These are phyloP conservation scores for Fusarium sp. DNA, from an alignment of 2,329 filamentous ascomycete species.

Conservation along the genomic window DNA sequence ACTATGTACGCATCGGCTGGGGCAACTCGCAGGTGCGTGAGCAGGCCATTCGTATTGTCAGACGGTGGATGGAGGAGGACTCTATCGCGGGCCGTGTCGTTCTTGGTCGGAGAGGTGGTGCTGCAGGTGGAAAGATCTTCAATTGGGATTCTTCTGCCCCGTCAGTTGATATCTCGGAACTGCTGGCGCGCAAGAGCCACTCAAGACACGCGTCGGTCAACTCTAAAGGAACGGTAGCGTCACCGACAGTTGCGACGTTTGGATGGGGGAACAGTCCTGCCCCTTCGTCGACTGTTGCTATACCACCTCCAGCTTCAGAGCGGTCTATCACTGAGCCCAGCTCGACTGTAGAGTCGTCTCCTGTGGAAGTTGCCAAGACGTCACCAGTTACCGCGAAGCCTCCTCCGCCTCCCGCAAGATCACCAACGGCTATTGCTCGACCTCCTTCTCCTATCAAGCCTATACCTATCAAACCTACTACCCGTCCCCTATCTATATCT, in stretches of 20 bases:
- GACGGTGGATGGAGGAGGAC: constrained; percentile 75
- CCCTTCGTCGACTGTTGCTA: constrained; percentile 31
- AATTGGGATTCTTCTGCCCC: constrained; percentile 70
- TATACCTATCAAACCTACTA: constrained; percentile 30
- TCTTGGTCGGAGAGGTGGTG: constrained; percentile 52
- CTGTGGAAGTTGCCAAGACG: constrained; percentile 17
- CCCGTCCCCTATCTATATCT: constrained; percentile 31
- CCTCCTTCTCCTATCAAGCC: constrained; percentile 32
- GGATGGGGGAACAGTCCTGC: constrained; percentile 45
- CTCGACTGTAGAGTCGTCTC: constrained; percentile 11
- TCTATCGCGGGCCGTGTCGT: constrained; percentile 65
- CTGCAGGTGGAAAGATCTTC: constrained; percentile 64
- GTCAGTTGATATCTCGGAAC: constrained; percentile 59
- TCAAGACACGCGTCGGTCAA: constrained; percentile 41
- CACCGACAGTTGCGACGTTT: constrained; percentile 47
- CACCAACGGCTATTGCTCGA: constrained; percentile 14
- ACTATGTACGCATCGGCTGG: constrained; percentile 72
- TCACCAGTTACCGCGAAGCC: constrained; percentile 13
- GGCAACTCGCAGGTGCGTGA: constrained; percentile 63
- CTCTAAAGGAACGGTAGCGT: constrained; percentile 37
- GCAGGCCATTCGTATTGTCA: constrained; percentile 69
- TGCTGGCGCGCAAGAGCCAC: constrained; percentile 47
- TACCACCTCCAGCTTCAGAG: constrained; percentile 25
- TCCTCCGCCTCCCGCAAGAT: constrained; percentile 3
- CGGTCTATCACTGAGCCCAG: constrained; percentile 21